phyloP scores from a whole-genome alignment of 345 rosid genomes.

The Populus ilicifolia region DNA sequence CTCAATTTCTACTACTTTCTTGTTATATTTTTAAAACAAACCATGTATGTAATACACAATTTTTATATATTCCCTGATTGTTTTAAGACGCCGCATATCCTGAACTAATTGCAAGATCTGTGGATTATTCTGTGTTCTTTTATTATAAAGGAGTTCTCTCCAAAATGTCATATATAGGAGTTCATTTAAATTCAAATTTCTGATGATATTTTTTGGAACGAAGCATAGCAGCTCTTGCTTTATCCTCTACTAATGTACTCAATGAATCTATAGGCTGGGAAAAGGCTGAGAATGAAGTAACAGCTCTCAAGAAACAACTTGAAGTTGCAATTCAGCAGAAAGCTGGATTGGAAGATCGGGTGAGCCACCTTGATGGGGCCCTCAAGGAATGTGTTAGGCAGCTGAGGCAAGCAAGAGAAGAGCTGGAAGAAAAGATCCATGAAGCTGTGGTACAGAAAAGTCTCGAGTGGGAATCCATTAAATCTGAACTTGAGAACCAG shows the following conservation, averaged over 20 bases:
- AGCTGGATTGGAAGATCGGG: slow-evolving; percentile 62
- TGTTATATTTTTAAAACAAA: too few relatives aligned
- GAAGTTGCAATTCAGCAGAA: slow-evolving; percentile 51
- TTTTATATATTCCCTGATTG: neutral
- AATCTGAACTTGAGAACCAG: slow-evolving; percentile 49
- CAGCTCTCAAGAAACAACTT: slow-evolving; percentile 60
- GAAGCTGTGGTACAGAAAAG: slow-evolving; percentile 53
- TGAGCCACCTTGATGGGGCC: slow-evolving; percentile 83
- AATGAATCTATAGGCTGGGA: slow-evolving; percentile 73
- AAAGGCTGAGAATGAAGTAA: slow-evolving; percentile 85
- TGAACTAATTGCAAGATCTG: neutral
- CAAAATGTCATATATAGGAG: neutral
- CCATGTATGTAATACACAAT: too few relatives aligned
- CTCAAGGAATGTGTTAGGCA: slow-evolving; percentile 93
- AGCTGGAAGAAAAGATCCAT: slow-evolving; percentile 62
- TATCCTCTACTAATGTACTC: neutral
- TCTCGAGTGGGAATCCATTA: slow-evolving; percentile 56
- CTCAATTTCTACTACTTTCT: neutral
- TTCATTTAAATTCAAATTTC: neutral
- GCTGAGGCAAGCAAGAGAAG: slow-evolving; percentile 83
- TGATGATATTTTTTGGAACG: neutral
- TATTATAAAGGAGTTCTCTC: neutral
- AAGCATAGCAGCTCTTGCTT: neutral
- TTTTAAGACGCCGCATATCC: neutral
- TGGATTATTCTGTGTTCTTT: neutral